Evolutionary conservation across 805 yeast genomes (phyloP), one percentile per base, ranked within the genome.

Genomic region (Candida namnaoensis): DNA sequence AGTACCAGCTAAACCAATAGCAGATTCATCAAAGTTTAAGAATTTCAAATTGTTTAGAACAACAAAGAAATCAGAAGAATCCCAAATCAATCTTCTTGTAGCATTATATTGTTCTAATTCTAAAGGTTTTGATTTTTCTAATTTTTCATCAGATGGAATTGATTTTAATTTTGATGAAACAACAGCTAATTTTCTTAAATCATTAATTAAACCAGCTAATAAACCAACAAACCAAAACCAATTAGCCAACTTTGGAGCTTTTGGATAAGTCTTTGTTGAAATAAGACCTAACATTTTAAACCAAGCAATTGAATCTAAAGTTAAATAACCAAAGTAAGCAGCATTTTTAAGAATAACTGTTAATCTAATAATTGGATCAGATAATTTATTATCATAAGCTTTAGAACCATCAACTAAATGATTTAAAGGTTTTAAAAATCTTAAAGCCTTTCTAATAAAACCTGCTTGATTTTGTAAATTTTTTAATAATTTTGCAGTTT

Each of bases 1-100:
- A 25, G 83, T 72, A 57, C 98, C 98, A 34, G 93, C 88, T 44
- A 80, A 64, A 33, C 95, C 96, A 39, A 88, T 76, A 35, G 80
- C 71, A 39, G 95, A 93, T 52, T 90, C 96, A 57, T 79, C 76
- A 52, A 78, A 66, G 50, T 69, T 69, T 51, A 83, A 65, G 62
- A 68, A 64, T 43, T 74, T 70, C 61, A 85, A 72, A 41, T 79
- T 75, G 61, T 83, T 79, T 56, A 81, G 65, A 11, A 93, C 95
- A 53, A 90, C 81, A 47, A 83, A 69, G 47, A 76, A 57, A 63
- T 90, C 97, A 46, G 83, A 71, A 10, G 73, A 58, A 58, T 88
- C 91, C 86, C 91, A 85, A 27, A 82, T 61, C 45, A 87, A 64
- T 63, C 79, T 85, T 53, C 81, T 72, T 50, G 71, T 66, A 12